Evolutionary conservation across 495 filamentous ascomycete species (phyloP).

Genomic region (Delitschia confertaspora): DNA sequence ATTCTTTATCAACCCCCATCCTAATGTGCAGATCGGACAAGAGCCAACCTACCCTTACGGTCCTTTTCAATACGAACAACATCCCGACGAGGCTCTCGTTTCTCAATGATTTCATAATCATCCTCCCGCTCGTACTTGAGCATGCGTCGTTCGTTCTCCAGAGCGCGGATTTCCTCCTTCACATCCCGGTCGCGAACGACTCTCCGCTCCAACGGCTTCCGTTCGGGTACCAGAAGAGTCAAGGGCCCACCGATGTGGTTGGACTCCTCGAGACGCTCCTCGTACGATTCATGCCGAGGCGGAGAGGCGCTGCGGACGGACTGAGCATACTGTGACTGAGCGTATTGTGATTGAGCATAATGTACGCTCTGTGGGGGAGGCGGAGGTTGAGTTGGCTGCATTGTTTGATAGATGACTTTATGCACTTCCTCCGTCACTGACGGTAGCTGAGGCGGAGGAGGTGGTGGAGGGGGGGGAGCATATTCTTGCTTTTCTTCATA

Average conservation of each 20-base stretch:
- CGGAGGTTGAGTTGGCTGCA: constrained; percentile 32
- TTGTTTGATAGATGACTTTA: constrained; percentile 19
- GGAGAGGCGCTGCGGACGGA: constrained; percentile 27
- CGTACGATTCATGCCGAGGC: constrained; percentile 32
- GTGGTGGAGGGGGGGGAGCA: constrained; percentile 35
- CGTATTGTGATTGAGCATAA: constrained; percentile 11
- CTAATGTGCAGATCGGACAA: constrained; percentile 49
- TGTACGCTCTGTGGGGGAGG: constrained; percentile 15
- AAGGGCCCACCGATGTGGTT: constrained; percentile 37
- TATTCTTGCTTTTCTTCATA: constrained; percentile 29
- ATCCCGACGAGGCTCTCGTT: constrained; percentile 45
- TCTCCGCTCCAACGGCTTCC: not conserved
- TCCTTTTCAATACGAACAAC: constrained; percentile 66
- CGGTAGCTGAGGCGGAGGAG: constrained; percentile 31
- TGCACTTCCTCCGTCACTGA: constrained; percentile 33
- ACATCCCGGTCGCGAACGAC: constrained; percentile 45
- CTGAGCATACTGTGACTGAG: too few species aligned
- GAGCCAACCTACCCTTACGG: constrained; percentile 75
- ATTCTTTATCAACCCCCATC: constrained; percentile 37
- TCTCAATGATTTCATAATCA: constrained; percentile 41
- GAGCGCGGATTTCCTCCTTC: constrained; percentile 46
- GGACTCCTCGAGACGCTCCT: constrained; percentile 39
- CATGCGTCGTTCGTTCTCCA: constrained; percentile 45
- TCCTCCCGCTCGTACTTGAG: constrained; percentile 39
- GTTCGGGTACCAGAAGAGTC: constrained; percentile 44